These are phyloP conservation scores for Myxozyma geophila DNA, from an alignment of 805 yeast species.

Conservation along the genomic window DNA sequence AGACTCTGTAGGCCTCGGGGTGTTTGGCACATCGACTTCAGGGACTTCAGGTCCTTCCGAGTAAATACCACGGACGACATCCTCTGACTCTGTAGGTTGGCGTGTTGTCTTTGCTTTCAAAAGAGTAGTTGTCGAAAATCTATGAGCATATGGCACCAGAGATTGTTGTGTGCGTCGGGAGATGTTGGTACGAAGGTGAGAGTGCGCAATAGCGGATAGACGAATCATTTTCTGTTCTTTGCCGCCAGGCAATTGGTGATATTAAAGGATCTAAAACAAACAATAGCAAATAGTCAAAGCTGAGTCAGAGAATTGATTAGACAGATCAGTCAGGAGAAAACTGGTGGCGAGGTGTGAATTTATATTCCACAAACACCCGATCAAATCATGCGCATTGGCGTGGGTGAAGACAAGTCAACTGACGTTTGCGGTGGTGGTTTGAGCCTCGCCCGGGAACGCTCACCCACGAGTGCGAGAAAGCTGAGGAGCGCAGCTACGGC, in stretches of 20 bases:
- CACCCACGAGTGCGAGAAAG: too few species aligned
- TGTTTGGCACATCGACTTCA: slow-evolving; percentile 3
- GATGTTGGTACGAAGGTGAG: neutral
- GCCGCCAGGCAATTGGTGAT: neutral
- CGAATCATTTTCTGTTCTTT: neutral
- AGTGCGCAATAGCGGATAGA: neutral
- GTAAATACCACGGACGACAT: neutral
- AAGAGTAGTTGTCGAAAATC: neutral
- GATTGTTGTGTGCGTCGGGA: neutral
- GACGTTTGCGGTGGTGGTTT: too few species aligned
- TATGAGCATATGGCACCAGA: neutral
- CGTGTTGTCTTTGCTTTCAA: neutral
- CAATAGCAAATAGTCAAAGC: neutral
- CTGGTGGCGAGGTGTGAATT: neutral
- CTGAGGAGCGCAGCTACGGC: too few species aligned
- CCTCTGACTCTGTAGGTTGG: slow-evolving; percentile 14
- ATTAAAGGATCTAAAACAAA: neutral
- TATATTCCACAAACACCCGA: neutral
- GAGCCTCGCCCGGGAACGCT: too few species aligned
- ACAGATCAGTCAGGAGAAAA: neutral
- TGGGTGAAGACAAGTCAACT: too few species aligned
- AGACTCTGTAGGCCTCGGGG: slow-evolving; percentile 11
- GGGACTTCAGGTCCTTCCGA: slow-evolving; percentile 3
- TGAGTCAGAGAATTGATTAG: neutral
- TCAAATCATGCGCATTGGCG: neutral